phyloP scores from a whole-genome alignment of 176 grass and related monocot species.

The Lolium multiflorum region DNA sequence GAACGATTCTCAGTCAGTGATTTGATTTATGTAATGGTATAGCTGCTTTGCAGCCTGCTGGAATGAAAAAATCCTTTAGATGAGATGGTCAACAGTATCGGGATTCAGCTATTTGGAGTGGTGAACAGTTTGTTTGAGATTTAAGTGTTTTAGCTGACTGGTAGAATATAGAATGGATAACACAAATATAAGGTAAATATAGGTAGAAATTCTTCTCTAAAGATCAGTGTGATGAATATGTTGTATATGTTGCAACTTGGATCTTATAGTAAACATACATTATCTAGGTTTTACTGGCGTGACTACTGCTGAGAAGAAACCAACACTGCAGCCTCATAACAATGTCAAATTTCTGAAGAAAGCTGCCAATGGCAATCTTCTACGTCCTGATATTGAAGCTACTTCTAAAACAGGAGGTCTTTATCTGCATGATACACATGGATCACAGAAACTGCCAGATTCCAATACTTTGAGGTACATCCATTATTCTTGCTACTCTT shows the following conservation, averaged over 20 bases:
- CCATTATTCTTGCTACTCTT: neutral
- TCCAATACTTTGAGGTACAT: conserved; percentile 51
- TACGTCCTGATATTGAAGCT: conserved; percentile 14
- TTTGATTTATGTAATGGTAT: conserved; percentile 32
- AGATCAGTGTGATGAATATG: conserved; percentile 25
- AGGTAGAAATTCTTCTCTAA: neutral
- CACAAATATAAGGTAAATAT: neutral
- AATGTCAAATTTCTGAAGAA: conserved; percentile 24
- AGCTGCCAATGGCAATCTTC: conserved; percentile 15
- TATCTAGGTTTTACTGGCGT: too few relatives aligned
- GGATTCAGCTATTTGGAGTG: conserved; percentile 18
- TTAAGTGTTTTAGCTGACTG: conserved; percentile 25
- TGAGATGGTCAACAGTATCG: neutral
- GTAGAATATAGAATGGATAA: conserved; percentile 13
- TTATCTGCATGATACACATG: conserved; percentile 29
- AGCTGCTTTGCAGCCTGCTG: conserved; percentile 20
- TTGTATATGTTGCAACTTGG: conserved; percentile 32
- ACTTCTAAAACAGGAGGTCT: conserved; percentile 13
- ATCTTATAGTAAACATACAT: conserved; percentile 30
- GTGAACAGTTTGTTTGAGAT: conserved; percentile 1
- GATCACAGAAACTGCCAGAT: neutral
- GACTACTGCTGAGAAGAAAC: too few relatives aligned
- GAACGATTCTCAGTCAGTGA: conserved; percentile 1
- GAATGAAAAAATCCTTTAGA: neutral
- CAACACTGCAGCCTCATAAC: neutral